Evolutionary conservation across 73 alveolate genomes (phyloP).

Genomic region (Effrenium voratum): DNA sequence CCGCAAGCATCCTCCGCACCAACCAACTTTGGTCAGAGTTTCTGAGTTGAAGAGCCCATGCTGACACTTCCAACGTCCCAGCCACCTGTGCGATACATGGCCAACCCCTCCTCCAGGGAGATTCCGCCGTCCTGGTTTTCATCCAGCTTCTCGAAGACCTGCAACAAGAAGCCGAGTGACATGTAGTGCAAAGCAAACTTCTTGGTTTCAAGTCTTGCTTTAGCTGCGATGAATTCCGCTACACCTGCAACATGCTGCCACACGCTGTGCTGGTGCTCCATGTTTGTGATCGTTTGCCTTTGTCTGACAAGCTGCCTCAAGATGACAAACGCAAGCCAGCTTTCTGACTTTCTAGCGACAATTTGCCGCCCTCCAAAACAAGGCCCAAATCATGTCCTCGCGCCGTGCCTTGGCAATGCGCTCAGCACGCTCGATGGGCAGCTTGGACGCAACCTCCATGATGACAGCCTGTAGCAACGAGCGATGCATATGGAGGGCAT

Average conservation of each 20-base stretch:
- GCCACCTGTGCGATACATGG: background rate
- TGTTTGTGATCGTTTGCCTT: no score
- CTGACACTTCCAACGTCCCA: background rate
- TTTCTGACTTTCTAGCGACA: no score
- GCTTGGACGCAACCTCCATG: conserved; percentile 86
- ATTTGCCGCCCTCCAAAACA: no score
- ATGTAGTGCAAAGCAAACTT: no score
- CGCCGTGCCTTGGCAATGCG: conserved; percentile 77
- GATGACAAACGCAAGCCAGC: no score
- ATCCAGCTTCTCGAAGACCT: conserved; percentile 69
- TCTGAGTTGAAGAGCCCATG: no score
- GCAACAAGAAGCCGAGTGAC: background rate
- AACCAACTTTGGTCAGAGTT: no score
- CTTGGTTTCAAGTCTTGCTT: no score
- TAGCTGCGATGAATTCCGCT: no score
- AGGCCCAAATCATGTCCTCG: background rate
- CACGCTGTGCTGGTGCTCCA: no score
- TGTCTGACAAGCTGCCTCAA: no score
- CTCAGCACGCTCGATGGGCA: conserved; percentile 81
- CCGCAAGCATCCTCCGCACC: background rate
- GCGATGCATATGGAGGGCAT: background rate
- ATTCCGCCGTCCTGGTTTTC: conserved; percentile 80
- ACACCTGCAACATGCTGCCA: no score
- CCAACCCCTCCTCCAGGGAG: conserved; percentile 13
- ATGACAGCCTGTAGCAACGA: conserved; percentile 42